phyloP scores from a whole-genome alignment of 2,329 filamentous ascomycete species.

The Talaromyces islandicus region DNA sequence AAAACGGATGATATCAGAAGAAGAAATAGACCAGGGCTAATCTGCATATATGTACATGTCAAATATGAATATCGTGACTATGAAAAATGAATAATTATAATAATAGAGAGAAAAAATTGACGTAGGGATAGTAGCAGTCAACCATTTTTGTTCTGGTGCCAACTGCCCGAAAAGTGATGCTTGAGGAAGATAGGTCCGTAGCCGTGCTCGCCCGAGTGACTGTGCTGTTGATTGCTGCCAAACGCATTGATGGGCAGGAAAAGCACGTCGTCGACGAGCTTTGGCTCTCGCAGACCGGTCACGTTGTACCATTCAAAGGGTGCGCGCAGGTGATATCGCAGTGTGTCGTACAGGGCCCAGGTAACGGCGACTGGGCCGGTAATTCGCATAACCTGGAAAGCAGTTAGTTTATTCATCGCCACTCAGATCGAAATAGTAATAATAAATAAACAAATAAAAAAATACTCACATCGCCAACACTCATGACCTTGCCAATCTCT shows the following conservation, averaged over 20 bases:
- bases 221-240: not conserved
- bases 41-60: not conserved
- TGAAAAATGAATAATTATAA: not conserved
- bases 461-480: not conserved
- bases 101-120: not conserved
- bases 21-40: not conserved
- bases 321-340: not conserved
- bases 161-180: not conserved
- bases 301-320: not conserved
- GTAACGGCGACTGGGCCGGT: not conserved
- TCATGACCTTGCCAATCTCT: not conserved
- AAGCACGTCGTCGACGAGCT: not conserved
- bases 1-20: not conserved
- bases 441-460: not conserved
- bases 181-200: not conserved
- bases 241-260: not conserved
- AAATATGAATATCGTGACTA: not conserved
- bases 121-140: not conserved
- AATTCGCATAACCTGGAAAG: not conserved
- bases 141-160: not conserved
- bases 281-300: not conserved
- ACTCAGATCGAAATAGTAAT: too few species aligned
- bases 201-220: not conserved
- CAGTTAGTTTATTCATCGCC: not conserved
- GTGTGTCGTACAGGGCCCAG: not conserved